Percentiles rank a stretch among this genome's conserved stretches.
Evolutionary conservation across 805 yeast genomes (phyloP).

Genomic region (Candida easanensis): DNA sequence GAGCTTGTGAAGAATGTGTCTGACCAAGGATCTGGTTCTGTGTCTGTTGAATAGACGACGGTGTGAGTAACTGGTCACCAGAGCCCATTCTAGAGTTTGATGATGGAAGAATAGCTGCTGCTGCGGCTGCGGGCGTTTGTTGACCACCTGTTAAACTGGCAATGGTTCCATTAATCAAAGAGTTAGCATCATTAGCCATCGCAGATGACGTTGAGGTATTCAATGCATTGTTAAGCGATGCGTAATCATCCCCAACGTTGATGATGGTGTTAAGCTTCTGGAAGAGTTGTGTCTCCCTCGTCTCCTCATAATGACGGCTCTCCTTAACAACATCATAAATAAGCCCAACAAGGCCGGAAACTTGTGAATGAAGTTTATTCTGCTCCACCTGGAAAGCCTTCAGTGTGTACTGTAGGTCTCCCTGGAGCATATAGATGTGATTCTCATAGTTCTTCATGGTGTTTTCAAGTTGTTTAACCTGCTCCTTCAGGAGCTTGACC

Average conservation of each 20-base stretch:
- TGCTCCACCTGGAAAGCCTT: conserved; percentile 26
- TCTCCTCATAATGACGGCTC: conserved; percentile 24
- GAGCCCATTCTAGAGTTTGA: conserved; percentile 17
- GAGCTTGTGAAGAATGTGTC: conserved; percentile 6
- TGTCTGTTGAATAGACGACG: conserved; percentile 14
- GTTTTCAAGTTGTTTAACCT: conserved; percentile 23
- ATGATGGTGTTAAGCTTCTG: conserved; percentile 24
- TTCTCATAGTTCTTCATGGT: conserved; percentile 25
- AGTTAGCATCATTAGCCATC: conserved; percentile 15
- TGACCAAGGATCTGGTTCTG: conserved; percentile 11
- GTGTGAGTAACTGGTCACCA: conserved; percentile 20
- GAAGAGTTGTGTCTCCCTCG: conserved; percentile 20
- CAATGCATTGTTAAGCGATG: conserved; percentile 11
- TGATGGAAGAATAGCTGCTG: conserved; percentile 14
- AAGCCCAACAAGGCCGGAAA: conserved; percentile 23
- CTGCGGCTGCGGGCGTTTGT: conserved; percentile 4
- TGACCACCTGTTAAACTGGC: conserved; percentile 17
- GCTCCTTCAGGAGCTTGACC: conserved; percentile 23
- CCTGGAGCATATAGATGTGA: conserved; percentile 24
- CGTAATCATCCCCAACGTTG: conserved; percentile 20
- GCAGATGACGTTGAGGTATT: conserved; percentile 7
- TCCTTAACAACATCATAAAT: conserved; percentile 26
- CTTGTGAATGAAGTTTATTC: conserved; percentile 25
- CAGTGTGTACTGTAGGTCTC: conserved; percentile 23
- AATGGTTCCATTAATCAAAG: conserved; percentile 24